Evolutionary conservation across 2,329 filamentous ascomycete genomes (phyloP), one percentile per base, ranked within the genome.

Genomic region (Hypoxylon sp.): DNA sequence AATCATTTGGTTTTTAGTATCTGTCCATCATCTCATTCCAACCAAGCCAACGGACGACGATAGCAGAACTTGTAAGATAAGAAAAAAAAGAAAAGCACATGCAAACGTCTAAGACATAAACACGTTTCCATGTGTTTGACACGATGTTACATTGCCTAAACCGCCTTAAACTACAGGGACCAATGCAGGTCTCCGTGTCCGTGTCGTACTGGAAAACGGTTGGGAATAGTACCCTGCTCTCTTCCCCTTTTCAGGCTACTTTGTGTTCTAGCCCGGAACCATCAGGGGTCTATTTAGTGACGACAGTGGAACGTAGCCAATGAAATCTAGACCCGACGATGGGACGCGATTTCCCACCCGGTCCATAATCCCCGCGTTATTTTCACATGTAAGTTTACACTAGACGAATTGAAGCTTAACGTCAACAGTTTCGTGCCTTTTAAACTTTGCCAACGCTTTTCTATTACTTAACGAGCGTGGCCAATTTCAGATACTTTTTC

Each of bases 321-420:
- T 51, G 16, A 17, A 8, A 26, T 34, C 34, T 26, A n/a, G 44
- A 31, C 19, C 21, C 21, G 26, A 26, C 20, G 27, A 8, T 16
- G 16, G 4, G 25, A 36, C 21, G 21, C 11, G 32, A 11, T 36
- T 36, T n/a, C 13, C 32, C 19, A 13, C 26, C 16, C 19, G n/a
- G 26, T 41, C 34, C 9, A 32, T 26, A 19, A 32, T 37, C 50
- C 52, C 50, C 53, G 50, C 57, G 34, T 36, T 30, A 41, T 21
- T 55, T 30, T 61, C 53, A 61, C 56, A 61, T 59, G 56, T 51
- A 57, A 61, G 46, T 54, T 50, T 34, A 31, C 25, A 21, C 40
- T 43, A 31, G 31, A 19, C 12, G 1, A 43, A 27, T 21, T 40
- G 15, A 34, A 40, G 27, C 16, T 54, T 6, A 55, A 56, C 52